Evolutionary conservation across 371 early-diverging fungal genomes (phyloP), one percentile per base, ranked within the genome.

Genomic region (Mortierella sp.): DNA sequence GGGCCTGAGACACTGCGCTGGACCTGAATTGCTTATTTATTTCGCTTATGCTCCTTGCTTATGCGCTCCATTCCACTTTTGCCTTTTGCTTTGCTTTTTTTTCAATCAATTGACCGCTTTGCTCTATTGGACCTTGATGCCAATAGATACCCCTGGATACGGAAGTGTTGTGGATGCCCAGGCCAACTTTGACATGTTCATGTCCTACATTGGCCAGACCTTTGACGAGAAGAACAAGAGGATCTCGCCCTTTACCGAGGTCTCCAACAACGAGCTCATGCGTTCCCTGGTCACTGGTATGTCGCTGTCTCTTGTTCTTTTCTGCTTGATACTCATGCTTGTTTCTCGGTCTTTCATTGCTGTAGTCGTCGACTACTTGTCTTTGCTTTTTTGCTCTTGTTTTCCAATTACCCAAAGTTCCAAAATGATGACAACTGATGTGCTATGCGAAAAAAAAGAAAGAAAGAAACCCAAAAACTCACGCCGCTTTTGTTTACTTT

Each of bases 251-350:
- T 85, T 81, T 43, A 81, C 81, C n/a, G 86, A 85, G 26, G 81
- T 85, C 21, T 76, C 81, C 71, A 85, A 85, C 74, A 79, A 79
- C 26, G 86, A 85, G 40, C 79, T 85, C 34, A 85, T 85, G 86
- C 86, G 86, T 11, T 85, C 86, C 11, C 51, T 85, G 21, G 86
- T 85, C 69, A 85, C 86, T 10, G 86, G 86, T 85, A 75, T n/a
- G 72, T n/a, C 19, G 31, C 31, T 44, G 0, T 40, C 28, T 53
- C 2, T 16, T 26, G 9, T 44, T 24, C 3, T 28, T 24, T 26
- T 19, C 10, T 21, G 46, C 11, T 74, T 40, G 8, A 55, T 55
- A 0, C 26, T 5, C 34, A 61, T 61, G 19, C 5, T 21, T 3
- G 24, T 53, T 59, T 59, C 31, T 13, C 13, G 26, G 10, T 57